Base-by-base conservation (phyloP, 768 basidiomycete species). In the Lyophyllum decastes region DNA sequence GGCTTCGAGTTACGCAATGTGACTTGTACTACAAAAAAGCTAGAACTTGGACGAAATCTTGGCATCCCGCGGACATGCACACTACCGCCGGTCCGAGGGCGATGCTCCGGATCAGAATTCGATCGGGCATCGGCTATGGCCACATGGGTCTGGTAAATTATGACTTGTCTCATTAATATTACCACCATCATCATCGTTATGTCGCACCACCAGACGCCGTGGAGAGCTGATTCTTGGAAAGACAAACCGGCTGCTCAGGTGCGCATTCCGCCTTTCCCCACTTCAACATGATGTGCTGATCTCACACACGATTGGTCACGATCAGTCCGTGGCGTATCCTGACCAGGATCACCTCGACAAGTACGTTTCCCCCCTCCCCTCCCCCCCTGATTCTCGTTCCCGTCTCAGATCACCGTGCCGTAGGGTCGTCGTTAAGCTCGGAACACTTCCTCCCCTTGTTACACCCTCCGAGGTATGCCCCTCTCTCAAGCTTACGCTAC, bases 161-260 rank as follows among this genome's bases (percentile, higher is more conserved):
- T n/a, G n/a, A n/a, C n/a, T n/a, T n/a, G n/a, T n/a, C n/a, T n/a
- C n/a, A n/a, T n/a, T n/a, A n/a, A n/a, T n/a, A n/a, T n/a, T n/a
- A n/a, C n/a, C n/a, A n/a, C n/a, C 8, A 38, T n/a, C 21, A 8
- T 25, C 44, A 24, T 24, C 21, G 24, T 45, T 22, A 45, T 45
- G 44, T 45, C 44, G 16, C n/a, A 19, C 6, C n/a, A 19, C 6
- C 8, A 5, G 22, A 6, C 11, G 19, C 43, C 61, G 4, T 95
- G 95, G 95, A 73, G 82, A 0, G 88, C 91, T 0, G 82, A 82
- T 1, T 91, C 90, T 0, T 98, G 95, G 95, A 87, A 80, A 70
- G 75, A 77, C 17, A 92, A 88, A 68, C 80, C 83, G 9, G 81
- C 89, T 17, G 89, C 90, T 7, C 94, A 95, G 82, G 89, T 88